Evolutionary conservation across 345 rosid genomes (phyloP).

Genomic region (Syzygium oleosum): DNA sequence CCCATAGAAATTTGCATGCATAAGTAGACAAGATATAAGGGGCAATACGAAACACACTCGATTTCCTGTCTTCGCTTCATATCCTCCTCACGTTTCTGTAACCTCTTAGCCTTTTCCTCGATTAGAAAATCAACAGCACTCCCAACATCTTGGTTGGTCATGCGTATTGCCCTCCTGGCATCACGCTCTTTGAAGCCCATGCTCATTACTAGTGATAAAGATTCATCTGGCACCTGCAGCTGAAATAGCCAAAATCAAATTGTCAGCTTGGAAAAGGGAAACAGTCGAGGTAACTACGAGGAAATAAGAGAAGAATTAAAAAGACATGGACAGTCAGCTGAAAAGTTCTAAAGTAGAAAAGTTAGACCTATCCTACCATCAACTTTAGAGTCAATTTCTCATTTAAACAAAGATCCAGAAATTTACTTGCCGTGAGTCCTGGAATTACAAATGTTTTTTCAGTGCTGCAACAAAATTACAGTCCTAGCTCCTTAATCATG

Average conservation of each 20-base stretch:
- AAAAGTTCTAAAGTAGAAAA: not conserved
- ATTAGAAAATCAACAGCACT: constrained; percentile 71
- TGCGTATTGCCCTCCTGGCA: constrained; percentile 77
- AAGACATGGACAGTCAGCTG: not conserved
- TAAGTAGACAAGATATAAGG: not conserved
- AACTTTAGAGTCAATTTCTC: not conserved
- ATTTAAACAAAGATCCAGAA: not conserved
- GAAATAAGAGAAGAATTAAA: not conserved
- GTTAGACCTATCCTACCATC: not conserved
- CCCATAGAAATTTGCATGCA: not conserved
- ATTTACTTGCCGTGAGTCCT: not conserved
- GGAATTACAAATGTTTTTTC: not conserved
- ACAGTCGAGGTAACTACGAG: not conserved
- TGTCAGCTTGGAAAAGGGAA: not conserved
- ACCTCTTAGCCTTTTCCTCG: constrained; percentile 59
- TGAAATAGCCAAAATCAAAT: constrained; percentile 18
- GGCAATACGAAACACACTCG: constrained; percentile 15
- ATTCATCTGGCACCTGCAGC: constrained; percentile 84
- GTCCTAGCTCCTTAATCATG: not conserved
- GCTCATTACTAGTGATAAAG: constrained; percentile 62
- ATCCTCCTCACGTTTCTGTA: constrained; percentile 43
- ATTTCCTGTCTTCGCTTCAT: constrained; percentile 46
- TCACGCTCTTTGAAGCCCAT: constrained; percentile 76
- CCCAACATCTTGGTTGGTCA: constrained; percentile 69
- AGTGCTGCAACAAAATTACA: not conserved